Evolutionary conservation across 192 early-diverging fungal species (phyloP), one percentile per base, ranked within the genome.

Genomic region (Backusella morwellensis): DNA sequence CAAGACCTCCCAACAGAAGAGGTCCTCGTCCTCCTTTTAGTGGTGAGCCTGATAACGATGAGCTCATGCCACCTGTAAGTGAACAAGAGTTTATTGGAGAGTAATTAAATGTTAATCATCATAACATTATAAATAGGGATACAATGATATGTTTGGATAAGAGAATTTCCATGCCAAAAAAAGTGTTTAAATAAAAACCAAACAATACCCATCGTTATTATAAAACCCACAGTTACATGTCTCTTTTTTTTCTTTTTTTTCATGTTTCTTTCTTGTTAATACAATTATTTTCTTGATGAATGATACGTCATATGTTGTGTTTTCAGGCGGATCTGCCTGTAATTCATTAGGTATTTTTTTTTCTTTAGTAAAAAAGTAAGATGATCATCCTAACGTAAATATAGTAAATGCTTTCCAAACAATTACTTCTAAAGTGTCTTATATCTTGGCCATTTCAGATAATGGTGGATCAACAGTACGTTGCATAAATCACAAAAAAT

Each of bases 21-120:
- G 82, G 84, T 23, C 79, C 73, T 54, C 41, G 72, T 19, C 35
- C 54, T 23, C 71, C 74, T 63, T 84, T 82, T 68, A 84, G 87
- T 38, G 92, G 91, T 52, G 93, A 91, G 21, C 92, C 93, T 3
- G 92, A 94, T 72, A 91, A 90, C 70, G 93, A 94, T 82, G 92
- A 94, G 26, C 79, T 91, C 2, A 87, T 89, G 40, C 93, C 93
- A 29, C 93, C 93, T 36, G 90, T 83, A 83, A 77, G 82, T 72
- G 1, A n/a, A 26, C 44, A 38, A 19, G 35, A 34, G 6, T 3
- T 32, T 54, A 29, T 9, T n/a, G 7, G 29, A 47, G 47, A 63
- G 44, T 71, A 75, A 3, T n/a, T 32, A 17, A 6, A 44, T 32
- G 6, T 34, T 26, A 56, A 56, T 42, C 12, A 42, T 42, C 12